These are phyloP conservation scores for Fennellomyces sp. DNA, from an alignment of 371 early-diverging fungal species.

Conservation along the genomic window DNA sequence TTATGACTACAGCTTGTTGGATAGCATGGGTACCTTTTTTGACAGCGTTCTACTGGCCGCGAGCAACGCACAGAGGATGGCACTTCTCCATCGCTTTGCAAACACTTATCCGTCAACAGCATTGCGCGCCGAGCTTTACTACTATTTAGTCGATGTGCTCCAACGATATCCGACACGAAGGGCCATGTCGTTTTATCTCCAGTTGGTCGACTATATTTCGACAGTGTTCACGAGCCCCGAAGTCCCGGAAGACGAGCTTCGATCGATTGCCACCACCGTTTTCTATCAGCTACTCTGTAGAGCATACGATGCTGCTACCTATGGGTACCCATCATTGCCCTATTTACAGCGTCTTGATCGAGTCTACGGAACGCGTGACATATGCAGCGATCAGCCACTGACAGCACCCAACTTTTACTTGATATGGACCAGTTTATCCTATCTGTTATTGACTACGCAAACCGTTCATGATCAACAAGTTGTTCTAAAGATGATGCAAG, in stretches of 20 bases:
- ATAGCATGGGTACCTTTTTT: conserved; percentile 17
- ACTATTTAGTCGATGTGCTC: conserved; percentile 8
- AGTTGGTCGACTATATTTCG: conserved; percentile 4
- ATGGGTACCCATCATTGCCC: conserved; percentile 13
- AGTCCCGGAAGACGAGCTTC: conserved; percentile 8
- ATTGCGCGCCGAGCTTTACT: background rate
- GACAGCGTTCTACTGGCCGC: conserved; percentile 19
- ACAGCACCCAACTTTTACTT: conserved; percentile 12
- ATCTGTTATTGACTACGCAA: conserved; percentile 44
- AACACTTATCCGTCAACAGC: background rate
- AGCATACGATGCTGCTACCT: conserved; percentile 23
- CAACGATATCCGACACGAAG: conserved; percentile 1
- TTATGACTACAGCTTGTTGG: conserved; percentile 2
- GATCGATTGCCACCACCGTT: conserved; percentile 14
- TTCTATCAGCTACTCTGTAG: conserved; percentile 22
- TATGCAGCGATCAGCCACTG: conserved; percentile 6
- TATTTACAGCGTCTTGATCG: conserved; percentile 21
- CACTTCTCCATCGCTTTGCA: conserved; percentile 22
- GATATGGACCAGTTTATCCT: conserved; percentile 47
- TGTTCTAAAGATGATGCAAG: conserved; percentile 34
- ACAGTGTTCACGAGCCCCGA: conserved; percentile 8
- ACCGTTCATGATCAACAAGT: conserved; percentile 51
- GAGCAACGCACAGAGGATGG: conserved; percentile 5
- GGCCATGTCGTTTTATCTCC: conserved; percentile 4
- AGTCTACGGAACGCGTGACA: conserved; percentile 7